Conservation (phyloP, 345 rosid genomes). For the Arabidopsis arenosa region DNA sequence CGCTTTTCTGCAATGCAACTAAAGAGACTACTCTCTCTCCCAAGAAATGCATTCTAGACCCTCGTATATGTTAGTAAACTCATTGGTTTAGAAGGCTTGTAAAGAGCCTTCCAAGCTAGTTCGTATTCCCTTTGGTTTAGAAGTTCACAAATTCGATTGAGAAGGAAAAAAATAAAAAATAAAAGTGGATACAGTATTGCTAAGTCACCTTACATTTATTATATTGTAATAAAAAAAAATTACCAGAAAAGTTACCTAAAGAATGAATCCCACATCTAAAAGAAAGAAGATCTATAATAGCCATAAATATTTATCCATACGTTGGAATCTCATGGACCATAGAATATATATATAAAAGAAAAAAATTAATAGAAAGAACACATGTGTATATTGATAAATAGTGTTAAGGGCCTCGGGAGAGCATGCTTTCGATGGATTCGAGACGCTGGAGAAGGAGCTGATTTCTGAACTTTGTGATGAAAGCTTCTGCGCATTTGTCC, state of each 20-base stretch:
- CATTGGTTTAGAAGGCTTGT: background rate
- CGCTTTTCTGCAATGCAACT: background rate
- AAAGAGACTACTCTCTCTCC: background rate
- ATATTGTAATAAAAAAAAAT: background rate
- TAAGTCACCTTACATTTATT: background rate
- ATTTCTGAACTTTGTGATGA: slow-evolving; percentile 70
- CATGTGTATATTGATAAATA: slow-evolving; percentile 7
- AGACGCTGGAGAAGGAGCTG: slow-evolving; percentile 77
- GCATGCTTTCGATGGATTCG: slow-evolving; percentile 78
- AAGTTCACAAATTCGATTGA: background rate
- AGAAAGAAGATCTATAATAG: background rate
- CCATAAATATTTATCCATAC: background rate
- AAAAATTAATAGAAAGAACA: background rate
- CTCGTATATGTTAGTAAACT: background rate
- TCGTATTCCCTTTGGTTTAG: background rate
- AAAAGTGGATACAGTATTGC: background rate
- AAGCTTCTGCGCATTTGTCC: slow-evolving; percentile 75
- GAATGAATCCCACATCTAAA: background rate
- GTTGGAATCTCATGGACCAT: background rate
- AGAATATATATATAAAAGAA: background rate
- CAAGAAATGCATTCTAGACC: background rate
- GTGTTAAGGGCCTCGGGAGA: slow-evolving; percentile 54
- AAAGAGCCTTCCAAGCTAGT: background rate
- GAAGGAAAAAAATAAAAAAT: background rate
- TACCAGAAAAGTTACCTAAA: background rate